phyloP scores from a whole-genome alignment of 1,139 yeast species.

The Taphrina confusa region DNA sequence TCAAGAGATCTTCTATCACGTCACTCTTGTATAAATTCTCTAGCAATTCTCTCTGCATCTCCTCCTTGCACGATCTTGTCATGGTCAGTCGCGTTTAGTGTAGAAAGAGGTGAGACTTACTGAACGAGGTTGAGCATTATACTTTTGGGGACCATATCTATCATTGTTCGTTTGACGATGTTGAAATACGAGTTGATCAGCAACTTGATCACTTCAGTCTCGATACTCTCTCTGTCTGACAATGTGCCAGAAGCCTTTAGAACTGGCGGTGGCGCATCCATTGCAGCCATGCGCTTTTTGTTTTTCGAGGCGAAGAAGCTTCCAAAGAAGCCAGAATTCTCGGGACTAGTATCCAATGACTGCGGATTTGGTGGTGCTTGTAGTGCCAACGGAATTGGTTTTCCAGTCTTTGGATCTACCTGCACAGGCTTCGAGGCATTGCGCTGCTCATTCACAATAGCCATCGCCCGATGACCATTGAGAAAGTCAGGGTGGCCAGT shows the following conservation, averaged over 20 bases:
- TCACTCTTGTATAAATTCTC: conserved; percentile 81
- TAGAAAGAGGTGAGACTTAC: conserved; percentile 37
- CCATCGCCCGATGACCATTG: conserved; percentile 94
- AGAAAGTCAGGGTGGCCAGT: conserved; percentile 97
- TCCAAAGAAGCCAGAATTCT: conserved; percentile 76
- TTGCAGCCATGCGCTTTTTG: conserved; percentile 88
- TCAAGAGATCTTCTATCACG: conserved; percentile 74
- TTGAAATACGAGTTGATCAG: conserved; percentile 85
- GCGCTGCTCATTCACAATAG: conserved; percentile 85
- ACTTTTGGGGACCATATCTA: conserved; percentile 93
- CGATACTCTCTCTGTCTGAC: conserved; percentile 94
- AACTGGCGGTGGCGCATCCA: conserved; percentile 92
- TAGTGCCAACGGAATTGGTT: conserved; percentile 48
- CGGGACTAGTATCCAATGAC: conserved; percentile 41
- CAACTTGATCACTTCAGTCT: conserved; percentile 93
- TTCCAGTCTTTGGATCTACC: conserved; percentile 91
- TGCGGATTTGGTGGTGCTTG: conserved; percentile 26
- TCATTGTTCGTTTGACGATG: conserved; percentile 90
- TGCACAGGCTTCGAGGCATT: conserved; percentile 80
- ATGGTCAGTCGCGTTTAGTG: neutral
- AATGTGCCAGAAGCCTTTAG: conserved; percentile 91
- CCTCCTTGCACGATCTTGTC: conserved; percentile 63
- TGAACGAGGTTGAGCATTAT: conserved; percentile 82
- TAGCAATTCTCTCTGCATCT: conserved; percentile 83
- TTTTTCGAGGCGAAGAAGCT: conserved; percentile 91